Base-by-base conservation (phyloP, 257 asterid species). In the Verbascum thapsus region DNA sequence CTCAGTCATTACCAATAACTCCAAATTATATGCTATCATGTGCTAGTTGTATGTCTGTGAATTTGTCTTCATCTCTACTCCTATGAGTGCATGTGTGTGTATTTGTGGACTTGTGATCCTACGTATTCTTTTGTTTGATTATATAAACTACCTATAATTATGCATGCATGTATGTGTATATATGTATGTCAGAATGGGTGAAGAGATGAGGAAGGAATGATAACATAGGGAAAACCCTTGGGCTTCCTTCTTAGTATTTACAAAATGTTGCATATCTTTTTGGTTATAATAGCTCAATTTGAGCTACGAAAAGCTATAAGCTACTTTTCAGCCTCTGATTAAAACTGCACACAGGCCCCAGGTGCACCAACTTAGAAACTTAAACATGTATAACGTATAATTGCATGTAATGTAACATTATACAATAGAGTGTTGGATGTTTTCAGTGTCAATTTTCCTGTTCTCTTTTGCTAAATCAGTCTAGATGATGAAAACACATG, bases 281-380 rank as follows among this genome's bases (percentile, higher is more conserved):
- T 5, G 7, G 49, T 43, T 43, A 5, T 43, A 12, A 43, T 43
- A 43, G 50, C 9, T 43, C 13, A 4, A 12, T 43, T 43, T 43
- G 15, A 43, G 50, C 7, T 43, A 8, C 13, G 19, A 43, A 43
- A 6, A 43, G 50, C 50, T 17, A 43, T 43, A 67, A 11, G 65
- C 42, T 45, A 50, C n/a, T 67, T 23, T 8, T 41, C 53, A 47
- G 43, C 53, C 13, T 49, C 23, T 37, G 60, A 56, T 35, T 56
- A 22, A 8, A 58, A 43, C 12, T 50, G 39, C 45, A 40, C 48
- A 20, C 23, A 22, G 32, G 18, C 42, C 44, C 52, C 7, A 39
- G 6, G 7, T 49, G 52, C 60, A 51, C 4, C 12, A 16, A 42
- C 58, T 50, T 39, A 38, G 43, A 68, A 49, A 15, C 49, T 50